Conservation (phyloP, 176 grass and related monocot genomes). For the Puya raimondii region DNA sequence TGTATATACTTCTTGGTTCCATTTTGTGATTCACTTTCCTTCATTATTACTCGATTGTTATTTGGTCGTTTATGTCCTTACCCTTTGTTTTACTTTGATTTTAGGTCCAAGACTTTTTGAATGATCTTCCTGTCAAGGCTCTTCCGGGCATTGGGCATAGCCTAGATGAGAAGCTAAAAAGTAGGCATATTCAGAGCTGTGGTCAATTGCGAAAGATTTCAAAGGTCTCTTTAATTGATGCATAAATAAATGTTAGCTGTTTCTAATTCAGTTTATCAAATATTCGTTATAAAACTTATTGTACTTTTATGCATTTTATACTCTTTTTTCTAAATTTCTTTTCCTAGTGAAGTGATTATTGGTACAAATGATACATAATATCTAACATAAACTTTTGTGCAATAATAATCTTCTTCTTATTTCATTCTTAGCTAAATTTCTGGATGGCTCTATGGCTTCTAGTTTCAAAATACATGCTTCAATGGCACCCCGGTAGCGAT, state of each 20-base stretch:
- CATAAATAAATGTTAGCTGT: background rate
- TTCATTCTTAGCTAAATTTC: too few relatives aligned
- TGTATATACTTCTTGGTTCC: too few relatives aligned
- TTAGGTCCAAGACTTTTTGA: conserved; percentile 65
- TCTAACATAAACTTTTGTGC: too few relatives aligned
- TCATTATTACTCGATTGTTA: too few relatives aligned
- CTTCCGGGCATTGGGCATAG: conserved; percentile 81
- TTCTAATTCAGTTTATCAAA: background rate
- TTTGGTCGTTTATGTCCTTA: background rate
- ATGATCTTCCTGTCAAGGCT: conserved; percentile 66
- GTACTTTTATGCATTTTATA: background rate
- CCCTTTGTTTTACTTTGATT: conserved; percentile 15
- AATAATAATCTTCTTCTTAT: too few relatives aligned
- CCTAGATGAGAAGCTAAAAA: conserved; percentile 57
- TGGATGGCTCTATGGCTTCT: too few relatives aligned
- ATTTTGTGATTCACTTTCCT: too few relatives aligned
- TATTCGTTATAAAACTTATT: background rate
- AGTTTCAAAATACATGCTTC: too few relatives aligned
- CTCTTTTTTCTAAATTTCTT: background rate
- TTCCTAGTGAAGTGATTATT: too few relatives aligned
- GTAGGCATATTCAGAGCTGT: conserved; percentile 53
- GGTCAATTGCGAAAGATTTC: conserved; percentile 51
- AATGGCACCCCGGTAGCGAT: too few relatives aligned
- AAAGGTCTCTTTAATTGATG: conserved; percentile 34
- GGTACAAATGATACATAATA: too few relatives aligned